Conservation (phyloP, 441 rosid species). For the Isatis lusitanica region DNA sequence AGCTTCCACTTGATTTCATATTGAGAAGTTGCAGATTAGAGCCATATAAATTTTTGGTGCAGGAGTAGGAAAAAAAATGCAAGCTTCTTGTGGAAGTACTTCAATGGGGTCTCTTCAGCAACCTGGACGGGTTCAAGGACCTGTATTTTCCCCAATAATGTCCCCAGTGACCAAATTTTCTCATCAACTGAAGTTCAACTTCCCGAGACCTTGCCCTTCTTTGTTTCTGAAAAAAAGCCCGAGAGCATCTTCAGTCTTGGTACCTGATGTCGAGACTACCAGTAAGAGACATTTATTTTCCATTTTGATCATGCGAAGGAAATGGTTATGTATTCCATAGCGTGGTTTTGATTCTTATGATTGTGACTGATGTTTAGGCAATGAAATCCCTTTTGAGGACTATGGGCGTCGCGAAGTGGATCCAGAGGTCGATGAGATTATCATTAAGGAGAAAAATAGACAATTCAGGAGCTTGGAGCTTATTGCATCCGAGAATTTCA, state of each 20-base stretch:
- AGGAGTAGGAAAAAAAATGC: conserved; percentile 39
- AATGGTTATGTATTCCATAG: neutral
- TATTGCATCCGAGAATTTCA: conserved; percentile 83
- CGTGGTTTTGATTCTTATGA: neutral
- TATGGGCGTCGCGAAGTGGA: conserved; percentile 64
- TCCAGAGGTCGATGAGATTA: conserved; percentile 68
- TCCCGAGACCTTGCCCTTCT: conserved; percentile 36
- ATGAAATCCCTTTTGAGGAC: conserved; percentile 49
- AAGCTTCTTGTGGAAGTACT: conserved; percentile 51
- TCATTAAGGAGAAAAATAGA: conserved; percentile 75
- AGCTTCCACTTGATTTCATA: too few relatives aligned
- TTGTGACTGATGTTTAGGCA: conserved; percentile 39
- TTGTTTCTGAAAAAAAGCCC: conserved; percentile 49
- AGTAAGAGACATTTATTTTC: conserved; percentile 28
- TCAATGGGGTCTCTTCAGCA: conserved; percentile 61
- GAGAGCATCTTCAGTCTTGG: conserved; percentile 52
- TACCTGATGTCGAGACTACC: conserved; percentile 49
- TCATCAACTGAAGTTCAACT: conserved; percentile 48
- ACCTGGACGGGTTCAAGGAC: conserved; percentile 42
- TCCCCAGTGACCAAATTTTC: conserved; percentile 40
- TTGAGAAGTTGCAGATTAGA: too few relatives aligned
- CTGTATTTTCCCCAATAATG: conserved; percentile 33
- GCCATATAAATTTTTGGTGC: neutral
- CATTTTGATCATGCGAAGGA: neutral
- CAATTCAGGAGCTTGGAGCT: conserved; percentile 88